phyloP scores from a whole-genome alignment of 1,284 basidiomycete species.

The Cutaneotrichosporon mucoides region DNA sequence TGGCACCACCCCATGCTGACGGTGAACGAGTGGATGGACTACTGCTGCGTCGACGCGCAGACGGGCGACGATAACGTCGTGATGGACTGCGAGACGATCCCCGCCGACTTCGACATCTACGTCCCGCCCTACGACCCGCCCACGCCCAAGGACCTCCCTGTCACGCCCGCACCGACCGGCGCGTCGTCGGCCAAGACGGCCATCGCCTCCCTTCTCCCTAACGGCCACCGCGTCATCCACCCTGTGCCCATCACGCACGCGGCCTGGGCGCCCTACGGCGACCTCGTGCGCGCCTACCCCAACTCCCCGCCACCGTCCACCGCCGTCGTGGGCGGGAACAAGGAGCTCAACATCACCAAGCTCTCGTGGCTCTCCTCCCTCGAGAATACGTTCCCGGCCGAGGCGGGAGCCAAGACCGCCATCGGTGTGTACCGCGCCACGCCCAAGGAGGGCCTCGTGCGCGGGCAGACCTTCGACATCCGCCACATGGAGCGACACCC shows the following conservation, averaged over 20 bases:
- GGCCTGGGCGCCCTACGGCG: conserved; percentile 63
- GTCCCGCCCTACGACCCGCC: conserved; percentile 29
- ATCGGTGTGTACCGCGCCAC: conserved; percentile 70
- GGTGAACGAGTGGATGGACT: conserved; percentile 69
- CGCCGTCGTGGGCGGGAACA: conserved; percentile 3
- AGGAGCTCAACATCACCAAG: conserved; percentile 1
- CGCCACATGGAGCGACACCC: conserved; percentile 49
- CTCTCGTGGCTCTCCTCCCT: conserved; percentile 35
- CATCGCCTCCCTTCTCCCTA: background rate
- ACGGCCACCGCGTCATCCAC: background rate
- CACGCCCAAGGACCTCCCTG: background rate
- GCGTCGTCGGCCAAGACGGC: background rate
- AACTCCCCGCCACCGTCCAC: conserved; percentile 55
- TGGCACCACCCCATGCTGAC: conserved; percentile 91
- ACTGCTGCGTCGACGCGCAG: conserved; percentile 78
- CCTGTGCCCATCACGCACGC: conserved; percentile 53
- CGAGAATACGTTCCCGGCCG: conserved; percentile 61
- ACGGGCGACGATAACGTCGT: conserved; percentile 63
- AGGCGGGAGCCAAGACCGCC: conserved; percentile 51
- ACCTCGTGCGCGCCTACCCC: conserved; percentile 69
- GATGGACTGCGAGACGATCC: conserved; percentile 65
- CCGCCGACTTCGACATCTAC: conserved; percentile 20
- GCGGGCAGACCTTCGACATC: conserved; percentile 55
- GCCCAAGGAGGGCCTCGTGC: conserved; percentile 52
- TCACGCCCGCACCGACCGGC: background rate